phyloP scores from a whole-genome alignment of 345 rosid species.

The Gossypium arboreum region DNA sequence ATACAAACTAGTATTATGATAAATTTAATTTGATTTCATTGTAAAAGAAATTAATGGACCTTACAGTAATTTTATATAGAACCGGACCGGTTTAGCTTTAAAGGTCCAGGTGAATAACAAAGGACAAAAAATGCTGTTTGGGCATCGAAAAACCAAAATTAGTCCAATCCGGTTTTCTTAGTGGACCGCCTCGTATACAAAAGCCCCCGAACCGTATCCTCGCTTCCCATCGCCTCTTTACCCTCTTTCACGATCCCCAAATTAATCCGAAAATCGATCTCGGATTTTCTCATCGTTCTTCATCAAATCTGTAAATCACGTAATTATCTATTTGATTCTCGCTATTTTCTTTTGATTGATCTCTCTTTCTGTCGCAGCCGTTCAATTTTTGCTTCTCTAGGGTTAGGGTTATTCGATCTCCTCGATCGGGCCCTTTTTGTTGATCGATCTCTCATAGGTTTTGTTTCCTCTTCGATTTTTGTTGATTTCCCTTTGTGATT shows the following conservation, averaged over 20 bases:
- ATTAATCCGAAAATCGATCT: neutral
- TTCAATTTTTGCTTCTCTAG: constrained; percentile 21
- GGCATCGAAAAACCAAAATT: neutral
- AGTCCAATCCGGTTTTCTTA: neutral
- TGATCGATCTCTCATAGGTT: neutral
- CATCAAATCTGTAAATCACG: neutral
- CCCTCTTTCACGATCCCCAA: constrained; percentile 4
- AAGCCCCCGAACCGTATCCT: neutral
- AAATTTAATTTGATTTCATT: too few species aligned
- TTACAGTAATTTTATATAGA: neutral
- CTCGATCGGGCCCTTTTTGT: constrained; percentile 18
- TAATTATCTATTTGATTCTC: neutral
- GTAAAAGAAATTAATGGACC: neutral
- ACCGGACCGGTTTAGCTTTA: neutral
- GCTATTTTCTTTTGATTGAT: constrained; percentile 18
- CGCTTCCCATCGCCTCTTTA: neutral
- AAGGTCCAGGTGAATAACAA: neutral
- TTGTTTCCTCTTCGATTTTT: neutral
- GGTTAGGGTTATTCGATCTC: constrained; percentile 37
- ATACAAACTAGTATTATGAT: too few species aligned
- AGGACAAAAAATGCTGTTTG: neutral
- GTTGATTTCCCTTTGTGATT: neutral
- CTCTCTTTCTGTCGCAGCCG: neutral
- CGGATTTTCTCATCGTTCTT: neutral
- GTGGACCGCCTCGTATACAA: constrained; percentile 7